A percentile compares a stretch with the other conserved stretches of the same genome.
phyloP scores from a whole-genome alignment of 2,329 filamentous ascomycete species.

The Tympanopsis confertula region DNA sequence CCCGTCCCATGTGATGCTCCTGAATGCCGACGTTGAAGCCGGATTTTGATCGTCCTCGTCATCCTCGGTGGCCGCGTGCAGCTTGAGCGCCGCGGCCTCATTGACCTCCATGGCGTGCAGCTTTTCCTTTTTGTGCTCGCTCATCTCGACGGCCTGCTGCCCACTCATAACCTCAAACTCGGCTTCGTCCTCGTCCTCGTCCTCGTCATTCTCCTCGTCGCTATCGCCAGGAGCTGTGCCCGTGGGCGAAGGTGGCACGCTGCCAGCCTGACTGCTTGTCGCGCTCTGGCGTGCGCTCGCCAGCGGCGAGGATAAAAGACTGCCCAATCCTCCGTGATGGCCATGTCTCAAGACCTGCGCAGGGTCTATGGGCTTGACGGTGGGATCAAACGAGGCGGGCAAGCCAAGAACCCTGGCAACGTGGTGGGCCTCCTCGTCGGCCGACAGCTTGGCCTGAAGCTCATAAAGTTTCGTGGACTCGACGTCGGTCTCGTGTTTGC shows the following conservation, averaged over 20 bases:
- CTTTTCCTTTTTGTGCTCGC: conserved; percentile 30
- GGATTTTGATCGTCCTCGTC: conserved; percentile 18
- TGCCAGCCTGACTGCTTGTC: conserved; percentile 7
- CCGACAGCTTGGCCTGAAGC: conserved; percentile 38
- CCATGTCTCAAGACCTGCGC: conserved; percentile 11
- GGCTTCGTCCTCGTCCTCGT: conserved; percentile 24
- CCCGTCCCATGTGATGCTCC: too few relatives aligned
- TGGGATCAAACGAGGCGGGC: conserved; percentile 51
- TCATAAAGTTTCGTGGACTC: conserved; percentile 37
- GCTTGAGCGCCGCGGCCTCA: conserved; percentile 38
- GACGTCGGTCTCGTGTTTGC: conserved; percentile 45
- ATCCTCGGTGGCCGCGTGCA: conserved; percentile 17
- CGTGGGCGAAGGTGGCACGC: conserved; percentile 13
- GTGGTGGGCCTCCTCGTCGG: conserved; percentile 52
- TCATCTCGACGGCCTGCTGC: conserved; percentile 25
- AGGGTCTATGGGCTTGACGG: conserved; percentile 41
- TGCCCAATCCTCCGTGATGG: not conserved
- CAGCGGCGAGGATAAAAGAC: not conserved
- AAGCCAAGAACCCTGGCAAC: conserved; percentile 52
- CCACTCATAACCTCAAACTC: conserved; percentile 28
- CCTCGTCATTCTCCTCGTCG: conserved; percentile 19
- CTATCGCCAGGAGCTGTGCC: conserved; percentile 26
- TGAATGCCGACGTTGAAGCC: too few relatives aligned
- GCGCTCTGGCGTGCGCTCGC: not conserved
- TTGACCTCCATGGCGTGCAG: conserved; percentile 49